Base-by-base conservation (phyloP, 257 asterid species). In the Jacaranda mimosifolia region DNA sequence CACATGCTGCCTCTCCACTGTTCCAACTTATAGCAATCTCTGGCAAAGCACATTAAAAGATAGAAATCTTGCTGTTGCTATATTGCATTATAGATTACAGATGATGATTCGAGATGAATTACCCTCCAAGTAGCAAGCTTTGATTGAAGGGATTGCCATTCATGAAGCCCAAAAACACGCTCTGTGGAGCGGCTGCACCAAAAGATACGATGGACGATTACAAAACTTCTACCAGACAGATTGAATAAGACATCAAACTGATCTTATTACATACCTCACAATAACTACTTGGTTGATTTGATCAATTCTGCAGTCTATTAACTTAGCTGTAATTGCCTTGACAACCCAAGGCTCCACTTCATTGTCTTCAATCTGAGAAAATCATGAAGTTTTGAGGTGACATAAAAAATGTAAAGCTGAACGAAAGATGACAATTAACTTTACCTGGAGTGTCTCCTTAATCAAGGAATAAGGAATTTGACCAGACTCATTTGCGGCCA, bases 41-140 rank as follows among this genome's bases (percentile, higher is more conserved):
- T 42, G 7, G 39, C 15, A 19, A 48, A 36, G 46, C 9, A 11
- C 21, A 15, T 14, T 8, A 11, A 3, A 11, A 63, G 32, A 57
- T 39, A 43, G 40, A 49, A 11, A 35, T 63, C 9, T 36, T 49
- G 42, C 1, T 64, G 70, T 66, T 73, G 45, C 53, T 53, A 68
- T 17, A 59, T 19, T 26, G 63, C 13, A 32, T 21, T 39, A 48
- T 55, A 39, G 36, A 67, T 32, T 63, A 48, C 53, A 46, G 63
- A 53, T 11, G 52, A 55, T 53, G 74, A 76, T 60, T 64, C 19
- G 32, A 42, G 55, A 56, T 63, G 77, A 48, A 53, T 82, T 91
- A 93, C 99, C 98, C 87, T 88, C 99, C 99, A 93, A 21, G 90
- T 75, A 35, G 87, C 87, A 59, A 96, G 97, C 90, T 91, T 96